Base-by-base conservation (phyloP, 495 filamentous ascomycete genomes). In the Clavariopsis aquatica region DNA sequence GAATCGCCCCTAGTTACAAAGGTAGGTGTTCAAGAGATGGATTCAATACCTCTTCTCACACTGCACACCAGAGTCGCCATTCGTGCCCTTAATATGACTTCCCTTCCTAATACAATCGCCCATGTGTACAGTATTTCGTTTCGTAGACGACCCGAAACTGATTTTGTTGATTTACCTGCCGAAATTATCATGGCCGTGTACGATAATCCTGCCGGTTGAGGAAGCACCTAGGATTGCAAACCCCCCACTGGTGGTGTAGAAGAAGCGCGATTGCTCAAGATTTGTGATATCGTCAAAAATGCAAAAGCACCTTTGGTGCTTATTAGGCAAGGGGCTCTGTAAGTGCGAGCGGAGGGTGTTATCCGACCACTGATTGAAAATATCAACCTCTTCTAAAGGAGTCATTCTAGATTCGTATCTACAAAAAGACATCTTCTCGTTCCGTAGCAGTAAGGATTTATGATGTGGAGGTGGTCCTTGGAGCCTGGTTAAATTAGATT, bases 401-500 rank as follows among this genome's bases (percentile, higher is more conserved):
- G 79, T 87, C 1, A 56, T 87, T 0, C 78, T 83, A 6, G 84
- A 87, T 67, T 81, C 80, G 0, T 82, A 86, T 65, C 76, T 80
- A 0, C 74, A 77, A 36, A 87, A 72, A 73, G 9, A 80, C 84
- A 19, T 80, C 83, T 41, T 83, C 85, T 2, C 80, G 85, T 49
- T 86, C 83, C 38, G 75, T 80, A 5, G 85, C 85, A 0, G 73
- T 87, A 10, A 80, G 80, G 65, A 68, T 79, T 19, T 81, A 85
- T 6, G 85, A 88, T 64, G 80, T 87, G 3, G 83, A 86, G 29
- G 72, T 87, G 13, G 70, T 87, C 24, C 77, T 87, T 12, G 84
- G 85, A 0, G 85, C 84, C 1, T 78, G 84, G 17, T 74, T 87
- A 34, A 87, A 87, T 62, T 87, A 85, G 85, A 87, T 88, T 46